A percentile compares a stretch with the other conserved stretches of the same genome.
These are phyloP conservation scores for Suillus variegatus DNA, from an alignment of 768 basidiomycete genomes.

Conservation along the genomic window DNA sequence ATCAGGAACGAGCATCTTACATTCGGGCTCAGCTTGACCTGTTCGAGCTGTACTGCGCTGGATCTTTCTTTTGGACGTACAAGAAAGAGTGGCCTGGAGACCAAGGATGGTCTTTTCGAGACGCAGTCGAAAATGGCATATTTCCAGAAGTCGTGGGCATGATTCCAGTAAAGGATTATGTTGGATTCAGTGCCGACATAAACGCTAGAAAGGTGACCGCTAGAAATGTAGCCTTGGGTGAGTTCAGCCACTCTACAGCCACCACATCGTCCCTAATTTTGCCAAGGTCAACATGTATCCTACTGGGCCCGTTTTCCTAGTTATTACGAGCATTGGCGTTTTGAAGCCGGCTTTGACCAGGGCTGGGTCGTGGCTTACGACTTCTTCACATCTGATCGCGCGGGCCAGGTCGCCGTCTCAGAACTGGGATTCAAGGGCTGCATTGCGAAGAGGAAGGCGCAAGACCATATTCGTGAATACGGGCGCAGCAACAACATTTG, in stretches of 20 bases:
- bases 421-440: constrained; percentile 67
- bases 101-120: constrained; percentile 71
- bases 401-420: constrained; percentile 32
- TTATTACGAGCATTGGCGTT: constrained; percentile 66
- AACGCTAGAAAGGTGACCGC: constrained; percentile 29
- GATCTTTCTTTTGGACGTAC: constrained; percentile 87
- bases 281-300: constrained; percentile 37
- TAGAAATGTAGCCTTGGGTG: constrained; percentile 36
- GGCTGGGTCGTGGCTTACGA: constrained; percentile 74
- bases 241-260: constrained; percentile 4
- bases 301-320: constrained; percentile 54
- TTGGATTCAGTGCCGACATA: constrained; percentile 22
- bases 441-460: constrained; percentile 51
- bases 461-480: constrained; percentile 44
- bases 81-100: constrained; percentile 70
- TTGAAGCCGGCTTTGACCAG: constrained; percentile 59
- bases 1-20: constrained; percentile 47
- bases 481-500: constrained; percentile 50
- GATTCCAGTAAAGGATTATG: constrained; percentile 22
- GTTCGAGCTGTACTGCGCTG: constrained; percentile 64
- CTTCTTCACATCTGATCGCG: constrained; percentile 44
- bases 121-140: constrained; percentile 62
- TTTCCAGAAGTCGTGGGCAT: constrained; percentile 58
- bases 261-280: constrained; percentile 20
- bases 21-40: constrained; percentile 64